A percentile compares a stretch with the other conserved stretches of the same genome.
Conservation (phyloP, 108 stramenopile species). For the Nitzschia palea region DNA sequence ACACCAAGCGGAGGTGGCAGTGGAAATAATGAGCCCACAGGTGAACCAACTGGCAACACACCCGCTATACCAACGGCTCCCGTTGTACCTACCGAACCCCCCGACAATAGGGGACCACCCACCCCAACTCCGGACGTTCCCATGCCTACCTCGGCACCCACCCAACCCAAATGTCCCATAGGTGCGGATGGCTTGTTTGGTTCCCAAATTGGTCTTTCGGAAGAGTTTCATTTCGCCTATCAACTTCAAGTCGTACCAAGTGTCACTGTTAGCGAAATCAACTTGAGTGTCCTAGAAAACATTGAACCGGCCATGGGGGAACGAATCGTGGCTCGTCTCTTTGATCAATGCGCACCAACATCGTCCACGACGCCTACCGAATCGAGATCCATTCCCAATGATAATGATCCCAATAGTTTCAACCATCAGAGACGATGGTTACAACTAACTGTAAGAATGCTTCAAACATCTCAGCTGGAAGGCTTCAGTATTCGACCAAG, state of each 20-base stretch:
- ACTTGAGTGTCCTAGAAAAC: background rate
- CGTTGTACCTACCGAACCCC: background rate
- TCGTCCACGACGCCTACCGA: background rate
- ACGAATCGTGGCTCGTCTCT: background rate
- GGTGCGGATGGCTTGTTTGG: slow-evolving; percentile 16
- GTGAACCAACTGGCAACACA: background rate
- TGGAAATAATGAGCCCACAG: background rate
- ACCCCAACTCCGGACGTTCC: background rate
- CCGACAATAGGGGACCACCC: background rate
- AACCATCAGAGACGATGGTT: no score
- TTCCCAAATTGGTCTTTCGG: slow-evolving; percentile 15
- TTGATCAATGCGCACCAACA: slow-evolving; percentile 2
- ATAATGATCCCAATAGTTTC: background rate
- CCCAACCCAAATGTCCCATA: background rate
- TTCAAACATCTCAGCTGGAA: background rate
- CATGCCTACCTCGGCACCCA: background rate
- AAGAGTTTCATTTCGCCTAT: slow-evolving; percentile 20
- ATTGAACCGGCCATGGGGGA: slow-evolving; percentile 5
- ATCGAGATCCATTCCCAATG: background rate
- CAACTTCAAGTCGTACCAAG: slow-evolving; percentile 12
- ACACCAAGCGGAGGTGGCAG: background rate
- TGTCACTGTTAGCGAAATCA: slow-evolving; percentile 11
- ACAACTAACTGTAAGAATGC: no score
- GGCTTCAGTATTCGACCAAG: slow-evolving; percentile 14
- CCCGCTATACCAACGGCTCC: background rate